These are phyloP conservation scores for Chaetoceros muelleri DNA, from an alignment of 108 stramenopile genomes.

Conservation along the genomic window DNA sequence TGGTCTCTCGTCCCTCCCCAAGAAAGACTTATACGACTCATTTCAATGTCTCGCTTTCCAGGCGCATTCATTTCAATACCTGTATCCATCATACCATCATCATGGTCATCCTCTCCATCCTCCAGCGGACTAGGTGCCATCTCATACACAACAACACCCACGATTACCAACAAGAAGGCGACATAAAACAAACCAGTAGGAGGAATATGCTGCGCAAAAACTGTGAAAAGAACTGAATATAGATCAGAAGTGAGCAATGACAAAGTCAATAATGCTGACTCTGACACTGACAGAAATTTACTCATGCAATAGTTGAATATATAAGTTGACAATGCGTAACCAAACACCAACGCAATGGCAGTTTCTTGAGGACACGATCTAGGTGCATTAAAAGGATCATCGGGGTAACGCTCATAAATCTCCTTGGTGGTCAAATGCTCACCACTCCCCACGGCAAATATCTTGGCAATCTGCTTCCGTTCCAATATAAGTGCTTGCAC, in stretches of 20 bases:
- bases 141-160: constrained; percentile 87
- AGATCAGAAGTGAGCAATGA: constrained; percentile 90
- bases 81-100: not conserved
- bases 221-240: constrained; percentile 83
- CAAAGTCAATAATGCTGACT: constrained; percentile 70
- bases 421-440: constrained; percentile 1
- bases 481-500: constrained; percentile 64
- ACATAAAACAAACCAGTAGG: constrained; percentile 73
- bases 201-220: constrained; percentile 60
- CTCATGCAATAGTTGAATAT: constrained; percentile 49
- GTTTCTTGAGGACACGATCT: constrained; percentile 22
- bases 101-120: constrained; percentile 6
- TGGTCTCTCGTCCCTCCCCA: too few species aligned
- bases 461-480: constrained; percentile 28
- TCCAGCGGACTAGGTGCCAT: constrained; percentile 57
- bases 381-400: not conserved
- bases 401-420: not conserved
- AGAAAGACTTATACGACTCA: too few species aligned
- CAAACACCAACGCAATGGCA: constrained; percentile 23
- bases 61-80: not conserved
- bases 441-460: constrained; percentile 18
- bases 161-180: constrained; percentile 63
- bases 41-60: too few species aligned
- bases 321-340: constrained; percentile 37
- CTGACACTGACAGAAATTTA: constrained; percentile 56